Evolutionary conservation across 495 filamentous ascomycete species (phyloP), one percentile per base, ranked within the genome.

Genomic region (Aspergillus steynii): DNA sequence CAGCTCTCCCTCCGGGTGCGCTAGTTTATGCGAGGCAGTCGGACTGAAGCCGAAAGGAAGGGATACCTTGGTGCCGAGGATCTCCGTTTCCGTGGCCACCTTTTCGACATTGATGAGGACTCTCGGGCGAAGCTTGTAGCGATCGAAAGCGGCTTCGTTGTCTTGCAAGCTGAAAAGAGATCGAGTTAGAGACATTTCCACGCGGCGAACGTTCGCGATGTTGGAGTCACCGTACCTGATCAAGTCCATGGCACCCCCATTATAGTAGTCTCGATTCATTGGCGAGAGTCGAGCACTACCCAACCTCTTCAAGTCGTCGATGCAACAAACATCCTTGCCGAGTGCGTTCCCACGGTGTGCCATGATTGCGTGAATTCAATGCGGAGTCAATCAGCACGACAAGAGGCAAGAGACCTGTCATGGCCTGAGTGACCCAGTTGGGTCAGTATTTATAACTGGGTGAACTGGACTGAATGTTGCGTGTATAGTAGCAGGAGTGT

Each of bases 31-130:
- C 5, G 93, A 83, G 3, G 91, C 92, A 32, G 92, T 93, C 6
- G 92, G 92, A 14, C 90, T 92, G 32, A 96, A 89, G 67, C 95
- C 94, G 73, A 95, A 92, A 15, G 92, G 92, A 37, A 93, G 86
- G 56, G 85, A 47, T 53, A 72, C 65, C 58, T 70, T 71, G 27
- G 58, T 67, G 2, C 77, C 82, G 37, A 85, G 80, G 6, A 86
- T 69, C 8, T 69, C 69, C 0, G 77, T 80, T 12, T 69, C 75
- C 7, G 79, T 80, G 62, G 85, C 82, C 29, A 83, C 65, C 0
- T 71, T 69, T n/a, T 75, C 77, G 29, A 86, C 82, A 61, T 87
- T 79, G 54, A 73, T 68, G 0, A 88, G 72, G 14, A 86, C 74
- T 15, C 85, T 76, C 5, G 84, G 83, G 3, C 82, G 74, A 45